Base-by-base conservation (phyloP, 2,329 filamentous ascomycete species). In the Teratosphaeria pseudoeucalypti region DNA sequence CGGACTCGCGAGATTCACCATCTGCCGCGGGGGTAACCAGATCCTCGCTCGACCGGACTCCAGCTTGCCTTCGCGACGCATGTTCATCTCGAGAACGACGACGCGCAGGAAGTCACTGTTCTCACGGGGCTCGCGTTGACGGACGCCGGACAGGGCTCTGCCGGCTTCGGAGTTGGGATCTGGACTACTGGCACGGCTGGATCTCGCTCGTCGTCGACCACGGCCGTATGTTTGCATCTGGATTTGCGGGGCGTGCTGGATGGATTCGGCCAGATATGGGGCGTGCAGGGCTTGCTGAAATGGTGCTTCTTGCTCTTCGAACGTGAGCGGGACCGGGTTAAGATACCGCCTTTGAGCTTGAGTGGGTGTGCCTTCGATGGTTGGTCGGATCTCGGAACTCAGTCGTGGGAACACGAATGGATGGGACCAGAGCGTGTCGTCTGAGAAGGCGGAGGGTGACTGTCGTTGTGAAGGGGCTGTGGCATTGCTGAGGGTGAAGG, bases 41-140 rank as follows among this genome's bases (percentile, higher is more conserved):
- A 85, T 77, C 59, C 78, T 78, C 29, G 84, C 84, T 63, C 78
- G 76, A 23, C 82, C 81, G 16, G 79, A 76, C 62, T 83, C 82
- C 53, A 86, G 74, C 72, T 86, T 86, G 58, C 84, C 84, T 61
- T 76, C 77, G 52, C 83, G 79, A 43, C 83, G 79, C 84, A 86
- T 86, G 69, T 86, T 85, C 83, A 86, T 85, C 71, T 86, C 84
- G 55, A 86, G 75, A 11, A 86, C 84, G 16, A 85, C 82, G 63
- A 86, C 79, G 39, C 84, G 79, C 54, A 86, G 72, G 68, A 86
- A 86, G 66, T 86, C 79, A 63, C 80, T 77, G 69, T 86, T 86
- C 67, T 86, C 84, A 56, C 84, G 76, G 32, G 82, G 81, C 66
- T 86, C 84, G n/a, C 84, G 78, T 64, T 82, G 82, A 11, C 82